Conservation (phyloP, 192 early-diverging fungal genomes). For the Gaertneriomyces semiglobifer region DNA sequence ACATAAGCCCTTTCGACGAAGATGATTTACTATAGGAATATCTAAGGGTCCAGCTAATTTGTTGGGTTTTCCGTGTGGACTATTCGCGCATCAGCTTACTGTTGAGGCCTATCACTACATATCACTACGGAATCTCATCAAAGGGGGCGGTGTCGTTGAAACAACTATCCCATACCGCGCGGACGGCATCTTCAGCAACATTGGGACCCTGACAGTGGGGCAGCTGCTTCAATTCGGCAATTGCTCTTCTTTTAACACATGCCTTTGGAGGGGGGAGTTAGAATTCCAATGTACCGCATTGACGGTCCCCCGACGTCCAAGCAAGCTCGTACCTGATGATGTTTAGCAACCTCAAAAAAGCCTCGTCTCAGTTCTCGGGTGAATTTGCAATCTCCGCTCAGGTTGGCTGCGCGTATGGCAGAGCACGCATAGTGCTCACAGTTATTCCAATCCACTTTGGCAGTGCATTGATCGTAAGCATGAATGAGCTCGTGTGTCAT, state of each 20-base stretch:
- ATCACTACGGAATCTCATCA: slow-evolving; percentile 72
- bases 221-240: slow-evolving; percentile 71
- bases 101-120: background rate
- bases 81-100: no score
- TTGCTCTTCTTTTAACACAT: slow-evolving; percentile 85
- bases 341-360: slow-evolving; percentile 41
- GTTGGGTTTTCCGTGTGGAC: no score
- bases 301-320: background rate
- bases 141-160: slow-evolving; percentile 94
- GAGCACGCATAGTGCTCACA: slow-evolving; percentile 50
- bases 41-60: no score
- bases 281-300: background rate
- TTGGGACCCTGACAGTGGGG: slow-evolving; percentile 68
- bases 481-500: slow-evolving; percentile 84
- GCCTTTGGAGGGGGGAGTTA: slow-evolving; percentile 15
- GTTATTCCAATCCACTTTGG: slow-evolving; percentile 46
- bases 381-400: slow-evolving; percentile 50
- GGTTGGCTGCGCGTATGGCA: slow-evolving; percentile 48
- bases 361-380: slow-evolving; percentile 43
- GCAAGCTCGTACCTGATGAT: slow-evolving; percentile 37
- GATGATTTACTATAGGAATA: slow-evolving; percentile 2
- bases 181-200: slow-evolving; percentile 82
- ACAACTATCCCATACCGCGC: slow-evolving; percentile 84
- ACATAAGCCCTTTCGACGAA: slow-evolving; percentile 15
- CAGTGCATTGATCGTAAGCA: slow-evolving; percentile 52